phyloP scores from a whole-genome alignment of 192 early-diverging fungal genomes.

The Entrophospora sp. region DNA sequence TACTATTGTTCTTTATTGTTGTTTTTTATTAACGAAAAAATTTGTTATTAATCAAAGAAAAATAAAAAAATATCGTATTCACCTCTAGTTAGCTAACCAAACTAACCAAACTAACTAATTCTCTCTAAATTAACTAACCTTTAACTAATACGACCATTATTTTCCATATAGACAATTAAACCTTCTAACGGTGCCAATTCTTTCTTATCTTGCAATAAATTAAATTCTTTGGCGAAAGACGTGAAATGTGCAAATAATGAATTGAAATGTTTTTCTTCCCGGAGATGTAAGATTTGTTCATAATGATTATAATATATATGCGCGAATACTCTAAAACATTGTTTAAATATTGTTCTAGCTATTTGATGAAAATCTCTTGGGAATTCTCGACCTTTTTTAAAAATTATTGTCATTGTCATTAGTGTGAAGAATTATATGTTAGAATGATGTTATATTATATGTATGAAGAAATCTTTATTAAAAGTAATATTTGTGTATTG shows the following conservation, averaged over 20 bases:
- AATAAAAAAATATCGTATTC: too few relatives aligned
- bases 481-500: background rate
- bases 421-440: too few relatives aligned
- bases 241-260: slow-evolving; percentile 92
- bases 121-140: too few relatives aligned
- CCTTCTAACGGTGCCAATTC: slow-evolving; percentile 74
- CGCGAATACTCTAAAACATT: too few relatives aligned
- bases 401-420: too few relatives aligned
- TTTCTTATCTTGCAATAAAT: slow-evolving; percentile 82
- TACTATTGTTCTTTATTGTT: too few relatives aligned
- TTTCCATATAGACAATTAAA: slow-evolving; percentile 49
- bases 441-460: background rate
- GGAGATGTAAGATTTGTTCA: too few relatives aligned
- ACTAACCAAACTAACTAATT: too few relatives aligned
- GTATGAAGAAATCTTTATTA: background rate
- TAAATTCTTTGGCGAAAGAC: slow-evolving; percentile 86
- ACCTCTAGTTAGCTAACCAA: too few relatives aligned
- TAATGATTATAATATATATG: slow-evolving; percentile 92
- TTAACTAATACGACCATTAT: slow-evolving; percentile 25
- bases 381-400: slow-evolving; percentile 64
- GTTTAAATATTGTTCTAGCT: slow-evolving; percentile 66
- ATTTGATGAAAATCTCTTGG: slow-evolving; percentile 64
- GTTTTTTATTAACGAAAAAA: too few relatives aligned
- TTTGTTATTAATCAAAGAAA: too few relatives aligned
- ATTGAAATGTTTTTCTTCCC: too few relatives aligned